These are phyloP conservation scores for Leptodontidium sp. DNA, from an alignment of 2,329 filamentous ascomycete genomes.

Conservation along the genomic window DNA sequence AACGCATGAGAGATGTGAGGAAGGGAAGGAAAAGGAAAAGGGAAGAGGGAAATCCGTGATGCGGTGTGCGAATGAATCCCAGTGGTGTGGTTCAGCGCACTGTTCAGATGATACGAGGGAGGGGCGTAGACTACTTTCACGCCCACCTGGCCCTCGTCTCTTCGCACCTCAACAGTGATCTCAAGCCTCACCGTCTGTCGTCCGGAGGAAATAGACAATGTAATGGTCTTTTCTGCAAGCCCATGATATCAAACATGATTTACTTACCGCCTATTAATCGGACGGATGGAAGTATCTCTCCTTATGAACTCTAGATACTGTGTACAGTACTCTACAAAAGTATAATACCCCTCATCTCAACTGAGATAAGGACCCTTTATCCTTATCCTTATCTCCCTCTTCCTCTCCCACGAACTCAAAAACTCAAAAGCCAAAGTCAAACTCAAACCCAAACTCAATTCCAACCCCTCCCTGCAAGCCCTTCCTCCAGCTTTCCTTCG, in stretches of 20 bases:
- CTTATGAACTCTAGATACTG: no score
- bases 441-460: neutral
- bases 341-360: no score
- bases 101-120: neutral
- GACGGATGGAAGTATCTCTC: no score
- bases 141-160: neutral
- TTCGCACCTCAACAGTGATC: neutral
- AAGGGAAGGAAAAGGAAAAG: neutral
- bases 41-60: neutral
- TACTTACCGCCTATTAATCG: no score
- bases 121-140: no score
- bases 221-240: no score
- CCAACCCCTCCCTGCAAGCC: neutral
- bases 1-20: neutral
- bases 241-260: no score
- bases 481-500: no score
- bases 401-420: no score
- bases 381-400: neutral
- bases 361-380: no score
- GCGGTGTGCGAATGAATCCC: conserved; percentile 1
- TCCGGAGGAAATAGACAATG: no score
- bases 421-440: neutral
- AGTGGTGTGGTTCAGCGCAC: neutral
- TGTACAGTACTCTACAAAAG: no score
- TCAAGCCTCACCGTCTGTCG: neutral